Percentiles rank a stretch among this genome's conserved stretches.
These are phyloP conservation scores for Cercospora zeina DNA, from an alignment of 2,329 filamentous ascomycete species.

Conservation along the genomic window DNA sequence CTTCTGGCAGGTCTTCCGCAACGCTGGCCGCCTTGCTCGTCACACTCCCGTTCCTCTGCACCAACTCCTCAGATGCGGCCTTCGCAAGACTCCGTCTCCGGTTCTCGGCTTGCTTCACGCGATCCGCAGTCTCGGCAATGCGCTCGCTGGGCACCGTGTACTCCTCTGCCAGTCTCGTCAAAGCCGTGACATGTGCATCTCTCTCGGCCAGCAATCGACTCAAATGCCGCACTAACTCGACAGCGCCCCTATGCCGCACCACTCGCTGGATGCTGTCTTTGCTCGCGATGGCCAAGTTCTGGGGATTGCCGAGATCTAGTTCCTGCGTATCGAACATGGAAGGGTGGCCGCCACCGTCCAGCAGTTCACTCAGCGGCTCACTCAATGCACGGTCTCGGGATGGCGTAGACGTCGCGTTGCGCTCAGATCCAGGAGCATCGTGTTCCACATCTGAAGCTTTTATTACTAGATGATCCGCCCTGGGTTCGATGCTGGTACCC, in stretches of 20 bases:
- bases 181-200: constrained; percentile 40
- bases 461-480: constrained; percentile 11
- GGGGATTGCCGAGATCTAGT: constrained; percentile 27
- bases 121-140: constrained; percentile 33
- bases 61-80: constrained; percentile 31
- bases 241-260: constrained; percentile 37
- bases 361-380: constrained; percentile 33
- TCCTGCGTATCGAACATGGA: constrained; percentile 39
- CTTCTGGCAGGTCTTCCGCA: constrained; percentile 16
- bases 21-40: constrained; percentile 22
- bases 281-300: constrained; percentile 34
- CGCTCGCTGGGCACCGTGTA: constrained; percentile 36
- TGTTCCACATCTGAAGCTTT: constrained; percentile 16
- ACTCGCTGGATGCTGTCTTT: constrained; percentile 32
- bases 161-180: constrained; percentile 39
- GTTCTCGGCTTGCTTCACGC: constrained; percentile 37
- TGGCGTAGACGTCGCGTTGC: constrained; percentile 3
- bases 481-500: constrained; percentile 19
- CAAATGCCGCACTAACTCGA: constrained; percentile 35
- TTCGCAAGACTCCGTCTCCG: constrained; percentile 31
- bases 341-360: constrained; percentile 34
- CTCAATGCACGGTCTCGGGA: constrained; percentile 11
- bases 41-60: constrained; percentile 20
- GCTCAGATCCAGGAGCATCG: background rate
- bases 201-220: constrained; percentile 36